Percentiles rank a stretch among this genome's conserved stretches.
These are phyloP conservation scores for Leishmania martiniquensis DNA, from an alignment of 208 protist species.

Conservation along the genomic window DNA sequence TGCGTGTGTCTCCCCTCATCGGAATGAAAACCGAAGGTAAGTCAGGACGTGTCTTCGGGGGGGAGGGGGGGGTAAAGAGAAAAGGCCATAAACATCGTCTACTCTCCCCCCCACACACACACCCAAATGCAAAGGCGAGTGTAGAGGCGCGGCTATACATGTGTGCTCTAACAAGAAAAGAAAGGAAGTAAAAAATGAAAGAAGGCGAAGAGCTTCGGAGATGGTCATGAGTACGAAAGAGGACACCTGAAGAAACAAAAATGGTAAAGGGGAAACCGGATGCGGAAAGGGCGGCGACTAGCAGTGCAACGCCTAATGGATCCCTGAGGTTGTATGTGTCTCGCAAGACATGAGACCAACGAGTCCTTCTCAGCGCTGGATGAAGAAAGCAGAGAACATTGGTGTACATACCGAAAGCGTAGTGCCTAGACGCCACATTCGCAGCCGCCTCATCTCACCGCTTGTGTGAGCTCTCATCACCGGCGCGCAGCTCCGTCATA, in stretches of 20 bases:
- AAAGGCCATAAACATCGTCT: conserved; percentile 2
- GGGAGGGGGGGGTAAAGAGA: too few species aligned
- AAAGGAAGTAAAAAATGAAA: background rate
- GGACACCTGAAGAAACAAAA: background rate
- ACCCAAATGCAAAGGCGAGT: background rate
- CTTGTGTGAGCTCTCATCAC: background rate
- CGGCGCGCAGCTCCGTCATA: conserved; percentile 23
- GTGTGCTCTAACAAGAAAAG: background rate
- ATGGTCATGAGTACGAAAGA: background rate
- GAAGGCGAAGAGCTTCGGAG: background rate
- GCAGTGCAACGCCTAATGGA: background rate
- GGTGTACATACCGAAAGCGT: background rate
- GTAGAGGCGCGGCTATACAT: conserved; percentile 3
- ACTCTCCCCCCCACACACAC: background rate
- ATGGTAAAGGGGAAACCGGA: background rate
- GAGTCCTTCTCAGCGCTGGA: background rate
- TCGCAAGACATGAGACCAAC: background rate
- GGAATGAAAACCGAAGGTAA: background rate
- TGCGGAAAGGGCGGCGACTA: background rate
- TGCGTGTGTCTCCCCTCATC: background rate
- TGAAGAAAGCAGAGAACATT: background rate
- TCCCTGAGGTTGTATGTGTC: background rate
- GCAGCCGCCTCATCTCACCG: background rate
- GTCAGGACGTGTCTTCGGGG: background rate
- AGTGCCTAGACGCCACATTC: background rate